These are phyloP conservation scores for Aspergillus baeticus DNA, from an alignment of 495 filamentous ascomycete genomes.

Conservation along the genomic window DNA sequence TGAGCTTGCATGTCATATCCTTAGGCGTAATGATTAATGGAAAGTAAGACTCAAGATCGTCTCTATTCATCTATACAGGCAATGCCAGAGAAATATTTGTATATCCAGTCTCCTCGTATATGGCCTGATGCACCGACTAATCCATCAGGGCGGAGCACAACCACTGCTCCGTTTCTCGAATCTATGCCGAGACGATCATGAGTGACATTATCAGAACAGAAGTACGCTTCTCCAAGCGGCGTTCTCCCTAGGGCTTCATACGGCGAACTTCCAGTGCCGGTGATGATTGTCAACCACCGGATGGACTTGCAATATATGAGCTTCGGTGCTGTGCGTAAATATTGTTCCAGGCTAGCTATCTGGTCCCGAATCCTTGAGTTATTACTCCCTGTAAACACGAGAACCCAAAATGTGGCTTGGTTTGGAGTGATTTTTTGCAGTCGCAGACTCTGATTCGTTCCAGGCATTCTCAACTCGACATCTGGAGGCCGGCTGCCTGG, in stretches of 20 bases:
- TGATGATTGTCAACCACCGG: neutral
- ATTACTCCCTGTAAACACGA: neutral
- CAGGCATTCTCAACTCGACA: neutral
- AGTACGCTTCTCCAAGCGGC: neutral
- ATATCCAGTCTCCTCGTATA: neutral
- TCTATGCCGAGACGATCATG: neutral
- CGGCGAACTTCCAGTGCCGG: neutral
- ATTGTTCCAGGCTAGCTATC: neutral
- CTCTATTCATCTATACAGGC: neutral
- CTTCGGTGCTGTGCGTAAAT: neutral
- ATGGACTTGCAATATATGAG: neutral
- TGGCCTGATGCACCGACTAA: neutral
- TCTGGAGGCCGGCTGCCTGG: conserved; percentile 10
- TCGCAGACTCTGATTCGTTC: neutral
- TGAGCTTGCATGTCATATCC: too few relatives aligned
- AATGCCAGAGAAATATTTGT: neutral
- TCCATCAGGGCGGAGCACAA: neutral
- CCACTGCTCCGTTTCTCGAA: neutral
- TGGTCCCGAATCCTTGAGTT: neutral
- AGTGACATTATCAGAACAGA: neutral
- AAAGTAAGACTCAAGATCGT: too few relatives aligned
- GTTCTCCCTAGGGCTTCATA: neutral
- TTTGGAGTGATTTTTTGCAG: conserved; percentile 7
- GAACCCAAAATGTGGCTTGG: neutral
- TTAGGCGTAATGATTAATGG: too few relatives aligned